These are phyloP conservation scores for Syzygium malaccense DNA, from an alignment of 441 rosid genomes.

Conservation along the genomic window DNA sequence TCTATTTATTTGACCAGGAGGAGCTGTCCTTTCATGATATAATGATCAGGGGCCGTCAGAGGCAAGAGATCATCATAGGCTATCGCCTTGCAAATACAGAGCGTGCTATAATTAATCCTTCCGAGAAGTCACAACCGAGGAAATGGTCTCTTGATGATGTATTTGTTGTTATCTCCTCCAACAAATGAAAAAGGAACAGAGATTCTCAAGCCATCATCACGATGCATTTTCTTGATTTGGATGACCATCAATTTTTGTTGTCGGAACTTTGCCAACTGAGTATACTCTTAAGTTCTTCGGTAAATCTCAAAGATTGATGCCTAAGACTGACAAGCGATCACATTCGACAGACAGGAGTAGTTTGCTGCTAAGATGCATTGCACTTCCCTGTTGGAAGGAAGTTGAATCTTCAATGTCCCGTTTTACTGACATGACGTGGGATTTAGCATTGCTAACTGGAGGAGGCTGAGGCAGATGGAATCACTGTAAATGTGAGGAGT, in stretches of 20 bases:
- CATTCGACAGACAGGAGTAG: background rate
- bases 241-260: background rate
- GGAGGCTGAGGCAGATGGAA: background rate
- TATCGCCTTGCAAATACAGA: slow-evolving; percentile 60
- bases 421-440: background rate
- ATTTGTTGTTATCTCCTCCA: slow-evolving; percentile 64
- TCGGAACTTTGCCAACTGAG: background rate
- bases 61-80: slow-evolving; percentile 66
- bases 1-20: slow-evolving; percentile 77
- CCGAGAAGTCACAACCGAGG: slow-evolving; percentile 41
- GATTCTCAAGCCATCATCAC: background rate
- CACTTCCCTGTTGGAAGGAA: background rate
- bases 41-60: slow-evolving; percentile 69
- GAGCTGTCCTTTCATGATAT: slow-evolving; percentile 65
- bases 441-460: background rate
- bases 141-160: slow-evolving; percentile 87
- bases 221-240: background rate
- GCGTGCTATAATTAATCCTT: slow-evolving; percentile 68
- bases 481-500: background rate
- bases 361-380: background rate
- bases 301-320: background rate
- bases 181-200: slow-evolving; percentile 21
- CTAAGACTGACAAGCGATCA: background rate
- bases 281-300: background rate
- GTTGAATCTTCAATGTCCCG: background rate